phyloP scores from a whole-genome alignment of 179 eudicot species.

The Nepenthes alata region DNA sequence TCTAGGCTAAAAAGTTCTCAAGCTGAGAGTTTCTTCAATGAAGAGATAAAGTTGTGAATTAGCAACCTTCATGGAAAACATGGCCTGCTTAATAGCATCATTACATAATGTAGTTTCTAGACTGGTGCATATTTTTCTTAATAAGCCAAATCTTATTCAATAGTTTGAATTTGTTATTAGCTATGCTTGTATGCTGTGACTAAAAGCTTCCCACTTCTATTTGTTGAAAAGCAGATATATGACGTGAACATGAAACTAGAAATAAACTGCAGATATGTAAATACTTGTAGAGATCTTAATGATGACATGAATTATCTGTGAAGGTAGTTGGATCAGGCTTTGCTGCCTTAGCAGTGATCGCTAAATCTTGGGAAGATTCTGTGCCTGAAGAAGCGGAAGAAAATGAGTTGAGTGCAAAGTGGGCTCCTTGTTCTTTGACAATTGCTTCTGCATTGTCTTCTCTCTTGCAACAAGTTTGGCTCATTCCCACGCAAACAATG shows the following conservation, averaged over 20 bases:
- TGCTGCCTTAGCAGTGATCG: conserved; percentile 57
- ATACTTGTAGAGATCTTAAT: background rate
- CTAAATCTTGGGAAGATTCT: conserved; percentile 57
- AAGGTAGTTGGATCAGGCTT: conserved; percentile 61
- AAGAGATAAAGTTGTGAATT: too few relatives aligned
- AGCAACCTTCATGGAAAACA: too few relatives aligned
- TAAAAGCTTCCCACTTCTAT: too few relatives aligned
- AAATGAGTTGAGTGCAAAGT: conserved; percentile 20
- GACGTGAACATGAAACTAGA: background rate
- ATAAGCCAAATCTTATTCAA: too few relatives aligned
- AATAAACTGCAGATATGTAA: background rate
- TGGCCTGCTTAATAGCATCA: too few relatives aligned
- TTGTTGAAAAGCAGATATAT: background rate
- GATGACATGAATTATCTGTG: conserved; percentile 2
- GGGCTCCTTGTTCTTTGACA: conserved; percentile 30
- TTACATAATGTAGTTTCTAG: too few relatives aligned
- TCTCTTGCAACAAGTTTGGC: conserved; percentile 66
- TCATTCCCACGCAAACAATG: conserved; percentile 27
- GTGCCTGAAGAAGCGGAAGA: conserved; percentile 37
- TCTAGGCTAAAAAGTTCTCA: too few relatives aligned
- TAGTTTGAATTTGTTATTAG: too few relatives aligned
- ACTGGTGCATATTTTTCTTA: too few relatives aligned
- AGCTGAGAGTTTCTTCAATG: too few relatives aligned
- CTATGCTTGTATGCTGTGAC: too few relatives aligned
- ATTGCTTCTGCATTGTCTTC: conserved; percentile 49